Percentiles rank a stretch among this genome's conserved stretches.
Evolutionary conservation across 2,329 filamentous ascomycete genomes (phyloP).

Genomic region (Colletotrichum navitas): DNA sequence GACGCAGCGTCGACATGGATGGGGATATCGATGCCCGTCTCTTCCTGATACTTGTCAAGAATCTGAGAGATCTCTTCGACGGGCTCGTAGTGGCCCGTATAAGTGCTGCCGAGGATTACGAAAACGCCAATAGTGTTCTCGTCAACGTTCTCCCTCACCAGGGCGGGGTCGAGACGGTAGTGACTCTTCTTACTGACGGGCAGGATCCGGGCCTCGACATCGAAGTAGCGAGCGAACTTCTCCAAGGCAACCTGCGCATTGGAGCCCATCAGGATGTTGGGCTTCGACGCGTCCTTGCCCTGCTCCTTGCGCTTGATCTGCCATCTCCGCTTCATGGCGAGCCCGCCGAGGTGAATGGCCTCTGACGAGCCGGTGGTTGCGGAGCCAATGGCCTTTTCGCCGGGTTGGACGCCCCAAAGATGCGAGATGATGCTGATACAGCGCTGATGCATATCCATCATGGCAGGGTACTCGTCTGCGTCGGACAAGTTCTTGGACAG

Average conservation of each 20-base stretch:
- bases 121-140: conserved; percentile 85
- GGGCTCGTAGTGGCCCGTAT: conserved; percentile 80
- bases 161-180: conserved; percentile 72
- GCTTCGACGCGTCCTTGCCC: conserved; percentile 73
- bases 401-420: conserved; percentile 72
- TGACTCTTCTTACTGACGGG: conserved; percentile 72
- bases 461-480: conserved; percentile 73
- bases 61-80: conserved; percentile 76
- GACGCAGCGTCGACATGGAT: conserved; percentile 76
- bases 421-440: conserved; percentile 77
- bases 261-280: conserved; percentile 81
- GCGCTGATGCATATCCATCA: conserved; percentile 71
- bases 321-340: conserved; percentile 83
- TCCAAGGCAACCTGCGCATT: conserved; percentile 80
- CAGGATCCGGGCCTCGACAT: conserved; percentile 75
- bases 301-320: conserved; percentile 71
- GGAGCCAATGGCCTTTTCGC: conserved; percentile 74
- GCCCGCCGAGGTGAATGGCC: conserved; percentile 76
- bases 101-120: conserved; percentile 78
- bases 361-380: conserved; percentile 80
- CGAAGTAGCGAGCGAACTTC: conserved; percentile 81
- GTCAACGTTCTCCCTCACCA: conserved; percentile 76
- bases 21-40: conserved; percentile 73
- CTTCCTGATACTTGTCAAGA: conserved; percentile 71
- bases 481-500: conserved; percentile 80